phyloP scores from a whole-genome alignment of 768 basidiomycete species.

The Termitomyces sp. region DNA sequence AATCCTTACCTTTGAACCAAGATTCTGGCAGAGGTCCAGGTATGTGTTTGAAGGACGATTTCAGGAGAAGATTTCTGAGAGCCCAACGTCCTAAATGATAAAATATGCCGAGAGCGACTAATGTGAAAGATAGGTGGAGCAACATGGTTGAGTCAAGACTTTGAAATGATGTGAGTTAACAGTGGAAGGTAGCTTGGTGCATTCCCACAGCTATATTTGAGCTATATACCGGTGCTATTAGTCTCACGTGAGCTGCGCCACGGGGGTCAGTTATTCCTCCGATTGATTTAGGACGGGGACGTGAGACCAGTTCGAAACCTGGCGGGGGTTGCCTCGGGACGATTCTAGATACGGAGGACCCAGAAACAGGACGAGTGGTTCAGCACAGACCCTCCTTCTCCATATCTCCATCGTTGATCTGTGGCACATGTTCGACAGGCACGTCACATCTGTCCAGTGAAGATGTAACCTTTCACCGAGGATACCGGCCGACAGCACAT shows the following conservation, averaged over 20 bases:
- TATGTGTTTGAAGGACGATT: conserved; percentile 21
- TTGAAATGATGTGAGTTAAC: background rate
- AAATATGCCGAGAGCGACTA: background rate
- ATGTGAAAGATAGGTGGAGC: background rate
- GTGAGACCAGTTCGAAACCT: conserved; percentile 1
- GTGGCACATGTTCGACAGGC: conserved; percentile 5
- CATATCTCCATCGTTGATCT: background rate
- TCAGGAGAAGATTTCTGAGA: conserved; percentile 4
- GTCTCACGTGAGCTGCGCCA: conserved; percentile 13
- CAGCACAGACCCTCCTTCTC: background rate
- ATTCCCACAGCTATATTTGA: conserved; percentile 4
- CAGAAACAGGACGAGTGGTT: background rate
- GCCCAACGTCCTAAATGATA: conserved; percentile 8
- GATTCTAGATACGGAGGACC: conserved; percentile 1
- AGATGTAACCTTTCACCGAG: background rate
- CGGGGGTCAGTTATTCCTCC: background rate
- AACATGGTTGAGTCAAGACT: background rate
- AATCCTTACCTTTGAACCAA: conserved; percentile 26
- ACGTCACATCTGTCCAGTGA: background rate
- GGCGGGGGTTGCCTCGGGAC: background rate
- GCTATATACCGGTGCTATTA: conserved; percentile 3
- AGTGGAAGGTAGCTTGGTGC: background rate
- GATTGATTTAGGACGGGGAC: background rate
- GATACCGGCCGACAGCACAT: background rate
- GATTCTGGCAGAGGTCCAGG: conserved; percentile 29